Conservation (phyloP, 225 moss, liverwort and hornwort genomes). For the Antitrichia curtipendula region DNA sequence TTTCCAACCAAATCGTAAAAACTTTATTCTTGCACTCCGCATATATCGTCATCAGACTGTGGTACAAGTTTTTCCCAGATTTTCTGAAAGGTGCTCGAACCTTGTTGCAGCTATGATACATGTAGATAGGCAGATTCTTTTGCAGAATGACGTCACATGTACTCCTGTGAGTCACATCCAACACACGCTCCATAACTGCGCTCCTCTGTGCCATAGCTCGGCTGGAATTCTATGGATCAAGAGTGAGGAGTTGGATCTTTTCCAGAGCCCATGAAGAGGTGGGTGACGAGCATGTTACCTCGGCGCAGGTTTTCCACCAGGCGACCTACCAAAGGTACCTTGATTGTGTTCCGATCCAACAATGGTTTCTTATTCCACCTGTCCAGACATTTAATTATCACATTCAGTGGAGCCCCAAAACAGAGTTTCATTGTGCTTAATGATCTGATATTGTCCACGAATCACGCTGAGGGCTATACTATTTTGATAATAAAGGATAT, state of each 20-base stretch:
- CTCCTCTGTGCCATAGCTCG: not conserved
- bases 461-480: not conserved
- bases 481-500: not conserved
- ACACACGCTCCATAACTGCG: not conserved
- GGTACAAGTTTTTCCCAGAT: not conserved
- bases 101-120: not conserved
- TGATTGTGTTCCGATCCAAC: constrained; percentile 10
- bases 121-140: not conserved
- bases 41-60: not conserved
- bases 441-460: not conserved
- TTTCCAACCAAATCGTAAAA: not conserved
- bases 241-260: constrained; percentile 14
- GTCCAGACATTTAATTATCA: not conserved
- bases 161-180: not conserved
- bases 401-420: not conserved
- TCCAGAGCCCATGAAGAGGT: constrained; percentile 28
- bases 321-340: constrained; percentile 18
- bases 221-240: not conserved
- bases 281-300: constrained; percentile 36
- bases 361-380: constrained; percentile 45
- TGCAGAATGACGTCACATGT: not conserved
- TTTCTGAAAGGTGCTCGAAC: not conserved
- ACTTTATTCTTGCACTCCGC: not conserved
- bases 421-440: not conserved
- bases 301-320: constrained; percentile 23